Evolutionary conservation across 495 filamentous ascomycete species (phyloP), one percentile per base, ranked within the genome.

Genomic region (Rhizodiscina lignyota): DNA sequence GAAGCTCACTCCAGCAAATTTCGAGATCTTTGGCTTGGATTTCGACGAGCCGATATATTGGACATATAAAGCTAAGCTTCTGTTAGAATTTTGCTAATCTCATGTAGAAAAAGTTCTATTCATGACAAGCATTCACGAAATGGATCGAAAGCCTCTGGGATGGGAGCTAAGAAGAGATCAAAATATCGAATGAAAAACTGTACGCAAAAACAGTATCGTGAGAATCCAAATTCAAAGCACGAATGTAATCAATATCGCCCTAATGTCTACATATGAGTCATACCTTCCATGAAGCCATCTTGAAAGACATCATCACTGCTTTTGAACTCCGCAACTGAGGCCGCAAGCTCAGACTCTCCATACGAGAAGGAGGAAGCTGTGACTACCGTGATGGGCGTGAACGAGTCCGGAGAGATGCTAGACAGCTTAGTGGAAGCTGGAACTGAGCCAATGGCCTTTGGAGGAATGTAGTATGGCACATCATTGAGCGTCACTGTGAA

Each of bases 271-370:
- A n/a, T n/a, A n/a, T n/a, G n/a, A 18, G 24, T 32, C 37, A 21
- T 40, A 46, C 42, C 42, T 34, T 50, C 43, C 4, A 50, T 32
- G 27, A 56, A 56, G n/a, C 38, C 51, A 34, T 35, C 30, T 18
- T 47, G 46, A 35, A 48, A 54, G 5, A 56, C 51, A 45, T 54
- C 53, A 32, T 54, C 53, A 5, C 12, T 12, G 8, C 21, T 35
- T 4, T 22, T 39, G 32, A 35, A 51, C 4, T 30, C 41, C 4
- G 40, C n/a, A 18, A 39, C 34, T 15, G 30, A 27, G 10, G 10
- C 28, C n/a, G 18, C 4, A 10, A 45, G 37, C 20, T 43, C 33
- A n/a, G n/a, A n/a, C n/a, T n/a, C 33, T 17, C 16, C 4, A 18
- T 36, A 39, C 18, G 8, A 26, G 1, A 31, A n/a, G 20, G 27